Conservation (phyloP, 2,329 filamentous ascomycete genomes). For the Arthrobotrys megalospora region DNA sequence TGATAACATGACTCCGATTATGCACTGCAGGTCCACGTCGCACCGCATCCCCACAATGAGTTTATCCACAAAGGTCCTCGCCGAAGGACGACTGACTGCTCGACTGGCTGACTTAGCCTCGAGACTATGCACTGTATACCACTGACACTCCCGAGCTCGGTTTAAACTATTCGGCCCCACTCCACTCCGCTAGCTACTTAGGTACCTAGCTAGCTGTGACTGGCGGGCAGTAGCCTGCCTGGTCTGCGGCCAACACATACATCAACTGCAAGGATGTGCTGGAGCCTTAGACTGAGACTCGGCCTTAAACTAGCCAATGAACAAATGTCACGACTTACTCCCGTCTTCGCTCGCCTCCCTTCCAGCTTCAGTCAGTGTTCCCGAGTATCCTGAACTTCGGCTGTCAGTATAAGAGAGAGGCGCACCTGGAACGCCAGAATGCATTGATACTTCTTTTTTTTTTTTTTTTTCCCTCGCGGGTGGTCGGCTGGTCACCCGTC, state of each 20-base stretch:
- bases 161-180: too few species aligned
- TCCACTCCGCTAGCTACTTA: too few species aligned
- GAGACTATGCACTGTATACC: too few species aligned
- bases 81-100: too few species aligned
- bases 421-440: constrained; percentile 29
- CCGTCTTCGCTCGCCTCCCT: not conserved
- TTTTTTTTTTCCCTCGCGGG: constrained; percentile 42
- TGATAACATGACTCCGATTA: constrained; percentile 21
- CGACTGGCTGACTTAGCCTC: too few species aligned
- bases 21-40: constrained; percentile 53
- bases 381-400: constrained; percentile 10
- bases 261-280: constrained; percentile 50
- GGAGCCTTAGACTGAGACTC: constrained; percentile 15
- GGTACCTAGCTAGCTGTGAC: not conserved
- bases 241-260: constrained; percentile 42
- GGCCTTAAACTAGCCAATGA: constrained; percentile 32
- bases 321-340: constrained; percentile 45
- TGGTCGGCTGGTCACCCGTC: constrained; percentile 51
- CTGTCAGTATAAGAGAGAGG: constrained; percentile 45
- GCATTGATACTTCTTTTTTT: constrained; percentile 38
- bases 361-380: constrained; percentile 21
- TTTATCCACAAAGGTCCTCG: not conserved
- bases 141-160: too few species aligned
- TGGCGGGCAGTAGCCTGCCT: constrained; percentile 3
- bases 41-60: constrained; percentile 26